These are phyloP conservation scores for Ganoderma meredithae DNA, from an alignment of 1,284 basidiomycete genomes.

Conservation along the genomic window DNA sequence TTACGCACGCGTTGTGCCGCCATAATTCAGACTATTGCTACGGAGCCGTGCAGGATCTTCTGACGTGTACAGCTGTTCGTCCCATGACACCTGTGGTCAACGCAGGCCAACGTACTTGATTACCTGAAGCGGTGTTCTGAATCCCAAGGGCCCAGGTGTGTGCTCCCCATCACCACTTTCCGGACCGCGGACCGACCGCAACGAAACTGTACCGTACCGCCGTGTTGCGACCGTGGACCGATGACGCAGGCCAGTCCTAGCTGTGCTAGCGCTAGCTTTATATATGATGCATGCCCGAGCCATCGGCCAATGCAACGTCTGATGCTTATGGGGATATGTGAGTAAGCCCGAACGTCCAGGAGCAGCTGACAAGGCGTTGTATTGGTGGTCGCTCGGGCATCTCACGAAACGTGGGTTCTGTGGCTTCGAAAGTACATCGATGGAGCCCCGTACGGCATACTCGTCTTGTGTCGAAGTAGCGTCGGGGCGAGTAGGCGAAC, in stretches of 20 bases:
- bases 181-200: constrained; percentile 1
- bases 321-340: neutral
- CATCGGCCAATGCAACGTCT: neutral
- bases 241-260: neutral
- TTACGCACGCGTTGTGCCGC: constrained; percentile 12
- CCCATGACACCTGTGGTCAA: neutral
- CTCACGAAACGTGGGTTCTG: constrained; percentile 12
- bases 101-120: neutral
- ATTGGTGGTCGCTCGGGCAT: constrained; percentile 6
- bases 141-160: too few relatives aligned
- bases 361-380: constrained; percentile 6
- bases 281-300: neutral
- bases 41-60: neutral
- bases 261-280: neutral
- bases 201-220: neutral
- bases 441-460: constrained; percentile 2
- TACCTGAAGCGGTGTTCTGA: neutral
- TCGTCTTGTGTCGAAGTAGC: neutral
- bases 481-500: neutral
- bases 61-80: neutral
- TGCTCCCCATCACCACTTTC: neutral
- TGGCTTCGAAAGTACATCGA: constrained; percentile 12
- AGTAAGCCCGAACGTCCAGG: neutral
- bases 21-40: constrained; percentile 24
- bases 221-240: neutral